Base-by-base conservation (phyloP, 768 basidiomycete genomes). In the Tylopilus felleus region DNA sequence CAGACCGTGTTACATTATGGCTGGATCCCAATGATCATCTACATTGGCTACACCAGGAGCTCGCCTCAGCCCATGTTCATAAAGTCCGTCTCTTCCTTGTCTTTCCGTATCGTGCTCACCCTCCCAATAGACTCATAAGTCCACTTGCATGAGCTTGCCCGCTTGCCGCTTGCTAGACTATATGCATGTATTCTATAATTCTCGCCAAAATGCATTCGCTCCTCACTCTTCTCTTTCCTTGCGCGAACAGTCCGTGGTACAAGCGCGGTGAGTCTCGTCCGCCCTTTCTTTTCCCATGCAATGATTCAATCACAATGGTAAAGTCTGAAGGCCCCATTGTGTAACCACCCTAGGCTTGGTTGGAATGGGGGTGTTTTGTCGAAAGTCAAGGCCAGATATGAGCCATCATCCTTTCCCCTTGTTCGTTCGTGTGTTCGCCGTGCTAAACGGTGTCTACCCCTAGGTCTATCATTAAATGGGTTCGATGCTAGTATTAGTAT, bases 21-120 rank as follows among this genome's bases (percentile, higher is more conserved):
- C 60, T 98, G 95, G 93, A 93, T 98, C 65, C 96, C 96, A 29
- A 75, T 95, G 68, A 92, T 98, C 66, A 95, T 98, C 65, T 97
- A 94, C 72, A 81, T 97, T 66, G 96, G 95, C 33, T 97, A 90
- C 76, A 90, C 88, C 49, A 78, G 88, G 62, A 94, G 92, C 67
- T 92, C 89, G 67, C 95, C 95, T 28, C 92, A 94, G 63, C 95
- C 95, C 19, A 93, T 93, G 36, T 76, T 98, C 65, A 96, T 96
- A 73, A 95, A 97, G 94, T 96, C 51, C 64, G 91, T 82, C n/a
- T 6, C 17, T n/a, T 38, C 31, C 49, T 47, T 28, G 21, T 22
- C 40, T 21, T 49, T 22, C 33, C 35, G 13, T 0, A 5, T 7
- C 27, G 23, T 5, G 5, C 58, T 57, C 56, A 59, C 17, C 47